Conservation (phyloP, 179 eudicot species). For the Carnegiea gigantea region DNA sequence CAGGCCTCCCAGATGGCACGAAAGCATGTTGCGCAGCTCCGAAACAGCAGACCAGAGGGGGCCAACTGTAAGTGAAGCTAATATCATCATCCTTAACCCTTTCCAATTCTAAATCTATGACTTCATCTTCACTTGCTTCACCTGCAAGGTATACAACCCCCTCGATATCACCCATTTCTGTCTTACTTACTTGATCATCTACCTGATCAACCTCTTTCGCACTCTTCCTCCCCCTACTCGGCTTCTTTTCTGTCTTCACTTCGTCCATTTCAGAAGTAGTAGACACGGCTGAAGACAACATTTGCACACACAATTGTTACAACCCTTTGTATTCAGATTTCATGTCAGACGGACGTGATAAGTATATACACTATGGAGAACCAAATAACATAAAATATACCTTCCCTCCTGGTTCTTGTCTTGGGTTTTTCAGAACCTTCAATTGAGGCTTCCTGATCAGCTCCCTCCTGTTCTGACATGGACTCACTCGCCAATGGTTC, state of each 20-base stretch:
- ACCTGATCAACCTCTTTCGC: constrained; percentile 41
- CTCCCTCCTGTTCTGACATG: constrained; percentile 30
- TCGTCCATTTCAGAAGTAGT: constrained; percentile 36
- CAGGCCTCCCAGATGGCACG: constrained; percentile 76
- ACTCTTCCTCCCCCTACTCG: constrained; percentile 53
- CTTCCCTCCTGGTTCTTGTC: constrained; percentile 63
- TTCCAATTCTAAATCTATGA: constrained; percentile 44
- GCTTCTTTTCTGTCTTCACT: constrained; percentile 40
- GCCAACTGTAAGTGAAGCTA: constrained; percentile 70
- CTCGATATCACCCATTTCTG: constrained; percentile 45
- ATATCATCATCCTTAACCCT: constrained; percentile 58
- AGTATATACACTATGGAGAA: background rate
- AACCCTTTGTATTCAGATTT: background rate
- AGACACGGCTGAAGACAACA: constrained; percentile 42
- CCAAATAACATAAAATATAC: constrained; percentile 31
- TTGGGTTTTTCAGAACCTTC: constrained; percentile 45
- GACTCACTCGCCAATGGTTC: constrained; percentile 25
- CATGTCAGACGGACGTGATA: background rate
- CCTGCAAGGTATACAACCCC: constrained; percentile 27
- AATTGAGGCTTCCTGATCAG: constrained; percentile 27
- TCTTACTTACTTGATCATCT: constrained; percentile 40
- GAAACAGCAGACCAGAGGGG: constrained; percentile 89
- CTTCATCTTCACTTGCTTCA: constrained; percentile 46
- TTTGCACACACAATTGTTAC: background rate
- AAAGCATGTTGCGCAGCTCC: constrained; percentile 84